Conservation (phyloP, 2,329 filamentous ascomycete genomes). For the Penicillium griseofulvum region DNA sequence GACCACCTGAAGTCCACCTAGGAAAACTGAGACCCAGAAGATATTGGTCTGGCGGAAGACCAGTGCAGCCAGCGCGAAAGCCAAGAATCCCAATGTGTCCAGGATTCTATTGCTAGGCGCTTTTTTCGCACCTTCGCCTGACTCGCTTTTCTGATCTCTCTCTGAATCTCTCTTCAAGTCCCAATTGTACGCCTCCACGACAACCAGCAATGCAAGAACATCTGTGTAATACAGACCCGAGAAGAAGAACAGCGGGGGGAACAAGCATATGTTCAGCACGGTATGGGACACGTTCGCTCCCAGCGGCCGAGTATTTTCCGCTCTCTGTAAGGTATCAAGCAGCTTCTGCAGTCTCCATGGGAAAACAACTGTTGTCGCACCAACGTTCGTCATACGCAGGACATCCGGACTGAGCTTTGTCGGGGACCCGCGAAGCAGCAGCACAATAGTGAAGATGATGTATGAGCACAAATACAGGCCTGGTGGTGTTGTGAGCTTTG, state of each 20-base stretch:
- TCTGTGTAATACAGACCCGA: slow-evolving; percentile 95
- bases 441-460: slow-evolving; percentile 32
- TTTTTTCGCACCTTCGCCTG: neutral
- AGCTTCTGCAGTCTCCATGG: slow-evolving; percentile 54
- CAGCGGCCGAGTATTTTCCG: slow-evolving; percentile 29
- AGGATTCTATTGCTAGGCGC: slow-evolving; percentile 18
- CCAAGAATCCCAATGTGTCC: slow-evolving; percentile 43
- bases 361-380: slow-evolving; percentile 35
- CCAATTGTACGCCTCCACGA: slow-evolving; percentile 66
- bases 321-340: slow-evolving; percentile 48
- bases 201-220: slow-evolving; percentile 72
- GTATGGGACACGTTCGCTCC: slow-evolving; percentile 39
- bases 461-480: slow-evolving; percentile 66
- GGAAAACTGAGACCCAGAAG: slow-evolving; percentile 73
- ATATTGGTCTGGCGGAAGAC: slow-evolving; percentile 92
- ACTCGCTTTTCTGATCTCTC: slow-evolving; percentile 23
- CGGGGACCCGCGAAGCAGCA: slow-evolving; percentile 29
- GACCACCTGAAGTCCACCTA: slow-evolving; percentile 46
- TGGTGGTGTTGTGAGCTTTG: slow-evolving; percentile 95
- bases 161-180: slow-evolving; percentile 39
- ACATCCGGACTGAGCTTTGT: slow-evolving; percentile 33
- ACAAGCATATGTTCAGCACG: slow-evolving; percentile 76
- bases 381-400: slow-evolving; percentile 40
- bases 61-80: slow-evolving; percentile 65
- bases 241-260: slow-evolving; percentile 94